Conservation (phyloP, 345 rosid species). For the Euphorbia peplus region DNA sequence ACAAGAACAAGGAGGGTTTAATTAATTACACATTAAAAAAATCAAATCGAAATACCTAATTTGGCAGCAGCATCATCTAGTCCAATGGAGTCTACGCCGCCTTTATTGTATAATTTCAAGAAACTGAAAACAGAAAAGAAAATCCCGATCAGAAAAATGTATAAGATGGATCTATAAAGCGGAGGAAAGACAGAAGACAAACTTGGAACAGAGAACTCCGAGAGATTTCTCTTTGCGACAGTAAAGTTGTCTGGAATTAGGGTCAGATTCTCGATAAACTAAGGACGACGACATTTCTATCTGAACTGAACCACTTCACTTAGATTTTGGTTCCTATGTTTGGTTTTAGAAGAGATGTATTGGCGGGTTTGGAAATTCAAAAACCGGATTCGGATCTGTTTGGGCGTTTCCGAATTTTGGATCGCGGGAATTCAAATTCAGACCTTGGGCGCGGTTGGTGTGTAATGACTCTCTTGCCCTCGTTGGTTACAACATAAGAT, state of each 20-base stretch:
- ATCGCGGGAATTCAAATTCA: constrained; percentile 18
- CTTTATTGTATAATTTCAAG: constrained; percentile 49
- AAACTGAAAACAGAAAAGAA: constrained; percentile 35
- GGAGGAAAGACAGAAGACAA: neutral
- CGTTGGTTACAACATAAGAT: neutral
- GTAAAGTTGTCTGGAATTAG: constrained; percentile 40
- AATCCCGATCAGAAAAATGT: neutral
- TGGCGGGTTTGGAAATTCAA: constrained; percentile 39
- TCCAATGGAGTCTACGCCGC: constrained; percentile 51
- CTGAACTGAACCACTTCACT: neutral
- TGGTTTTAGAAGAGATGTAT: neutral
- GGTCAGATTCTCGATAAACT: constrained; percentile 36
- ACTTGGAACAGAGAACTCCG: constrained; percentile 72
- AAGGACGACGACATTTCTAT: constrained; percentile 25
- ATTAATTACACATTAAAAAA: neutral
- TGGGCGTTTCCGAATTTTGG: neutral
- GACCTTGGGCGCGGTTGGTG: neutral
- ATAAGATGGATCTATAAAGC: constrained; percentile 12
- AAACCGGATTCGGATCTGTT: constrained; percentile 31
- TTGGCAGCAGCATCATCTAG: constrained; percentile 69
- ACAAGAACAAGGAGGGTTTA: neutral
- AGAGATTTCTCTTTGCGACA: constrained; percentile 81
- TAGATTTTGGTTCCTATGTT: neutral
- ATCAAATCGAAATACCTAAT: constrained; percentile 40
- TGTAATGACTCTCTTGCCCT: neutral